phyloP scores from a whole-genome alignment of 176 grass and related monocot genomes.

The Avena insularis region DNA sequence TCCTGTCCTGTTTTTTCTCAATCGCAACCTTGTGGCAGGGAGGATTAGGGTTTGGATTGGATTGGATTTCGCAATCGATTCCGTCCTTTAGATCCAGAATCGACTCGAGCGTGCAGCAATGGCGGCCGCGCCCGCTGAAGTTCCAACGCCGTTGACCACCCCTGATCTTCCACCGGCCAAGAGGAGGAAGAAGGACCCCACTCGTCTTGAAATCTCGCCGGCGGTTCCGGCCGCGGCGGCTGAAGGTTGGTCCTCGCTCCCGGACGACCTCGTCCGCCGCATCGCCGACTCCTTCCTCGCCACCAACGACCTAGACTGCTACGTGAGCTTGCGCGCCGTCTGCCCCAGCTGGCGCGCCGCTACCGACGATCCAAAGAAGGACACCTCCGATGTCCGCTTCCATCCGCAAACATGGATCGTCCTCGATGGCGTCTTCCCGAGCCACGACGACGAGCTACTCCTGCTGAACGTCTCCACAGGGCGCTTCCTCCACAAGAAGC shows the following conservation, averaged over 20 bases:
- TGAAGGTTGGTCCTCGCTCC: background rate
- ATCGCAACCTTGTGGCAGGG: no score
- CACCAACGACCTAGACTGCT: background rate
- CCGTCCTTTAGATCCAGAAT: background rate
- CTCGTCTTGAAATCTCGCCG: background rate
- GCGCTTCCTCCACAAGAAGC: background rate
- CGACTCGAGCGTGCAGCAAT: background rate
- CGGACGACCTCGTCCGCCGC: background rate
- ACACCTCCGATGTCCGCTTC: background rate
- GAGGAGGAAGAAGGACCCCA: background rate
- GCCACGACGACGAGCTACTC: background rate
- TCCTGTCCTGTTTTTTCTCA: no score
- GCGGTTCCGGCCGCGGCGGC: background rate
- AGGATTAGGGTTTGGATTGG: no score
- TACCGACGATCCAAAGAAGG: no score
- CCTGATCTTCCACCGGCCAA: background rate
- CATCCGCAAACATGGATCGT: background rate
- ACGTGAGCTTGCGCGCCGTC: background rate
- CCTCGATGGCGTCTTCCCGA: background rate
- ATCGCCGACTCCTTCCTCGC: background rate
- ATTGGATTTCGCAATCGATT: no score
- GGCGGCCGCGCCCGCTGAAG: background rate
- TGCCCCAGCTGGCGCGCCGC: background rate
- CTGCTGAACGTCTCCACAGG: background rate
- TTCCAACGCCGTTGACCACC: no score